These are phyloP conservation scores for Zizania palustris DNA, from an alignment of 202 grass and related monocot genomes.

Conservation along the genomic window DNA sequence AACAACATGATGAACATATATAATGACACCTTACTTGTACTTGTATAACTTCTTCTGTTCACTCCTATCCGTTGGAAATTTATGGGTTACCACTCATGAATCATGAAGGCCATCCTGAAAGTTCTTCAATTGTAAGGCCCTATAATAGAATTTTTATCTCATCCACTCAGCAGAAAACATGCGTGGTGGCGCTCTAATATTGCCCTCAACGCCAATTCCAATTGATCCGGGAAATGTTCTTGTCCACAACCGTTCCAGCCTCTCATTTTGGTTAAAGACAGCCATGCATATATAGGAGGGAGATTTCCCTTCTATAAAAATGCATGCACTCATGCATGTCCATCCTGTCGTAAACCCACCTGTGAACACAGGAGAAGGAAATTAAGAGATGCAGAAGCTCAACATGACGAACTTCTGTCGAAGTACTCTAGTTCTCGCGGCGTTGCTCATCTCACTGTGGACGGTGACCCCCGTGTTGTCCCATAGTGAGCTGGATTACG, in stretches of 20 bases:
- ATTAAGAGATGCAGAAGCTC: not conserved
- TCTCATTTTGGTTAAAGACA: not conserved
- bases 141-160: not conserved
- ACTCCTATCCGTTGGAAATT: not conserved
- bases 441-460: slow-evolving; percentile 41
- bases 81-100: not conserved
- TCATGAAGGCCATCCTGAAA: not conserved
- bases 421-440: not conserved
- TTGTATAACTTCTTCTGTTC: not conserved
- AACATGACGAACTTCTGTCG: slow-evolving; percentile 34
- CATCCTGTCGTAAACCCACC: not conserved
- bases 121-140: not conserved
- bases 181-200: not conserved
- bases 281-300: too few species aligned
- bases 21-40: not conserved
- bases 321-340: not conserved
- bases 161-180: not conserved
- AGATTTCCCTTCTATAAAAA: slow-evolving; percentile 38
- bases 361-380: not conserved
- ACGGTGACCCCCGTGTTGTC: slow-evolving; percentile 19
- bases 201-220: not conserved
- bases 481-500: slow-evolving; percentile 31
- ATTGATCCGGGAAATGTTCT: slow-evolving; percentile 31
- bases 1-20: not conserved
- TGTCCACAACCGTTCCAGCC: slow-evolving; percentile 15